Evolutionary conservation across 106 monocot species (phyloP), one percentile per base, ranked within the genome.

Genomic region (Dioscorea alata): DNA sequence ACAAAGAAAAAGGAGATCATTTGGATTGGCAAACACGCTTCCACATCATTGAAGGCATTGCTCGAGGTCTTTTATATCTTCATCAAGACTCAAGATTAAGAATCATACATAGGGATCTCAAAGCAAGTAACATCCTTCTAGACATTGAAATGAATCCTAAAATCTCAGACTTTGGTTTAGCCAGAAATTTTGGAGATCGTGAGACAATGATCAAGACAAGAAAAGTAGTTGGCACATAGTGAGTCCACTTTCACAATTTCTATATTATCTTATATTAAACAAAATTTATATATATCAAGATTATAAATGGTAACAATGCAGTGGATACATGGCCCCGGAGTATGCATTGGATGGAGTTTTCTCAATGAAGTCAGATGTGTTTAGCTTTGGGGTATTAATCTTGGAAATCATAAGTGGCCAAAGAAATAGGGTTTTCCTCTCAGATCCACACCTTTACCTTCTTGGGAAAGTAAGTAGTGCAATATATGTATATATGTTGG

Each of bases 241-340:
- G 72, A 72, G 72, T 53, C 25, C 50, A n/a, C 2, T 13, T 22
- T 48, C 31, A n/a, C 12, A 13, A 33, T 13, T n/a, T 21, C n/a
- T 8, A 23, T 42, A 6, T 42, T 49, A 23, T 22, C 1, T 4
- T 21, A 2, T 1, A 10, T 28, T 24, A 17, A 25, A 32, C 13
- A 16, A 22, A 56, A 56, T 23, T 9, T 28, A 28, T 13, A 51
- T 16, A 23, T 31, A 57, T 33, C 4, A 33, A n/a, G n/a, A 2
- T 34, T 0, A 69, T 69, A 31, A 28, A 23, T 53, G 1, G 6
- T 16, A 18, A 23, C 54, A 16, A 15, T 56, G 42, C 65, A 80
- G 74, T 75, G 80, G 80, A 12, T 80, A 80, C 35, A 80, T 80
- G 80, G 51, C 80, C 17, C 80, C 80, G 18, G 82, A 77, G 52